These are phyloP conservation scores for Streptanthus diversifolius DNA, from an alignment of 345 rosid species.

Conservation along the genomic window DNA sequence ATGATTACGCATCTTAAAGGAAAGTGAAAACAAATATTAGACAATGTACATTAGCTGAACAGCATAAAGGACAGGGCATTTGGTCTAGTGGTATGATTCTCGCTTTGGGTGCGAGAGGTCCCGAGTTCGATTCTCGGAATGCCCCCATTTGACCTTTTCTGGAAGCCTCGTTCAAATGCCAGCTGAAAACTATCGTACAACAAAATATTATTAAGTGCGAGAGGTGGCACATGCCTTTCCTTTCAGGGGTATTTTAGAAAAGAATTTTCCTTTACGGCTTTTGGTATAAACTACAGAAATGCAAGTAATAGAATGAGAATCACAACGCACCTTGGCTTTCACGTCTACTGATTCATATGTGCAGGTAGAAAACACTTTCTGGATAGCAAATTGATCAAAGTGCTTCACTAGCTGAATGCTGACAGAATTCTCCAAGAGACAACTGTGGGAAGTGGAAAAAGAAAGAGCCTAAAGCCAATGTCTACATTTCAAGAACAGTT, in stretches of 20 bases:
- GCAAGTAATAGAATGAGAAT: neutral
- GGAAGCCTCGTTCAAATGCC: neutral
- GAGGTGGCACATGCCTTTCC: neutral
- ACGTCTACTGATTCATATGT: neutral
- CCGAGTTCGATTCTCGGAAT: slow-evolving; percentile 68
- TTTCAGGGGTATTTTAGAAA: neutral
- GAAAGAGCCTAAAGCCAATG: neutral
- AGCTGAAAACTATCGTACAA: neutral
- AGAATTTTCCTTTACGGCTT: neutral
- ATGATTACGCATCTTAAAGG: too few relatives aligned
- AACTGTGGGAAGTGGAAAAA: neutral
- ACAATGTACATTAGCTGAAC: too few relatives aligned
- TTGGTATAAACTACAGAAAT: neutral
- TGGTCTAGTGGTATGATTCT: slow-evolving; percentile 91
- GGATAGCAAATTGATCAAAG: neutral
- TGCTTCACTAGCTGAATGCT: neutral
- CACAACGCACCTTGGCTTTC: neutral
- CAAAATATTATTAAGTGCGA: too few relatives aligned
- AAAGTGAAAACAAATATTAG: too few relatives aligned
- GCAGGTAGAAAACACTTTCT: neutral
- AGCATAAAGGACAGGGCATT: too few relatives aligned
- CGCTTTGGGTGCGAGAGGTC: slow-evolving; percentile 90
- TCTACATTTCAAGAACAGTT: too few relatives aligned
- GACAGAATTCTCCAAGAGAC: neutral
- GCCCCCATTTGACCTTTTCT: slow-evolving; percentile 39